Evolutionary conservation across 2,329 filamentous ascomycete species (phyloP).

Genomic region (Fusarium neocosmosporiellum): DNA sequence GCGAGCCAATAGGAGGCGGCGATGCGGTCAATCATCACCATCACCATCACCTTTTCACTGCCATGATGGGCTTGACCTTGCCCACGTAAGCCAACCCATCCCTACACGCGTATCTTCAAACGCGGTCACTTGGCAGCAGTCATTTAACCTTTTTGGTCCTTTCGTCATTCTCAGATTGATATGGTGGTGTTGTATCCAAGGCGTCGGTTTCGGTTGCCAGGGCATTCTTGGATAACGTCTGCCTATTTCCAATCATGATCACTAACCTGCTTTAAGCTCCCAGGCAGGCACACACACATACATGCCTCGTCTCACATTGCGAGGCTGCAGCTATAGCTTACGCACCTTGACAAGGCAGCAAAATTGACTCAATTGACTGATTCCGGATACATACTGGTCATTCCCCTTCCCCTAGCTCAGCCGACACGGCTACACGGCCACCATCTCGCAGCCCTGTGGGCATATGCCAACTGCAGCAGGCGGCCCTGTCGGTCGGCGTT

Average conservation of each 20-base stretch:
- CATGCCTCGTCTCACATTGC: conserved; percentile 1
- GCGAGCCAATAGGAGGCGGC: conserved; percentile 24
- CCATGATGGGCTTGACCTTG: conserved; percentile 16
- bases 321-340: background rate
- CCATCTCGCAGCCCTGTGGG: background rate
- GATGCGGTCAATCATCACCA: conserved; percentile 16
- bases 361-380: conserved; percentile 7
- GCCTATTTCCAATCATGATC: conserved; percentile 13
- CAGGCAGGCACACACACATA: conserved; percentile 19
- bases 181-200: conserved; percentile 4
- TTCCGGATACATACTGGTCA: background rate
- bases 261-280: conserved; percentile 15
- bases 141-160: conserved; percentile 4
- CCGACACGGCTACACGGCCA: conserved; percentile 28
- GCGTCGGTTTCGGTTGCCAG: conserved; percentile 5
- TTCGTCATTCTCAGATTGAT: conserved; percentile 7
- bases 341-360: conserved; percentile 9
- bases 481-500: conserved; percentile 20
- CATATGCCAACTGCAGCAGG: background rate
- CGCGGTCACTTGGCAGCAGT: conserved; percentile 1
- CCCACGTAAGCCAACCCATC: conserved; percentile 22
- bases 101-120: background rate
- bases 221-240: conserved; percentile 15
- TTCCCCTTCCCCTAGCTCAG: conserved; percentile 3
- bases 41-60: conserved; percentile 4